These are phyloP conservation scores for Turnera subulata DNA, from an alignment of 345 rosid species.

Conservation along the genomic window DNA sequence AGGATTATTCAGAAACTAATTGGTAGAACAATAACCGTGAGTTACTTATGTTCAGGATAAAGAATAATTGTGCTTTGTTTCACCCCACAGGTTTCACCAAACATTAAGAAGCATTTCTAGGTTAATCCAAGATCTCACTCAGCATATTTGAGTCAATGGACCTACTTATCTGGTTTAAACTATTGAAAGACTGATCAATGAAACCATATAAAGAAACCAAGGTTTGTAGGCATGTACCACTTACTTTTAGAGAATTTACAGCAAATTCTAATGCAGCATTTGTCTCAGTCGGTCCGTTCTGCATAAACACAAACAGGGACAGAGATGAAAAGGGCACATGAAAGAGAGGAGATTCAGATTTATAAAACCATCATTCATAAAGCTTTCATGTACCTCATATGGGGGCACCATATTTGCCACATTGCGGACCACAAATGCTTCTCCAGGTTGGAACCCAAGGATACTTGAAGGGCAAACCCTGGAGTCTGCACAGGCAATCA, in stretches of 20 bases:
- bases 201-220: conserved; percentile 10
- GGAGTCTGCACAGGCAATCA: conserved; percentile 96
- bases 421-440: conserved; percentile 87
- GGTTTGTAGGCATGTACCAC: conserved; percentile 19
- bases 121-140: not conserved
- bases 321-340: not conserved
- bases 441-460: conserved; percentile 96
- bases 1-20: no score
- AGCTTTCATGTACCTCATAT: conserved; percentile 51
- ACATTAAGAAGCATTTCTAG: not conserved
- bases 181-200: conserved; percentile 19
- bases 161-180: conserved; percentile 21
- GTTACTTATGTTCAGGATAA: no score
- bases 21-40: no score
- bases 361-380: conserved; percentile 1
- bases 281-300: conserved; percentile 92
- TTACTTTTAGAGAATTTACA: conserved; percentile 70
- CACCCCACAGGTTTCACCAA: not conserved
- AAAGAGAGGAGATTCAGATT: not conserved
- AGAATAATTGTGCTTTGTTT: no score
- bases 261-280: conserved; percentile 96
- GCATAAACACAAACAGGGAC: conserved; percentile 24
- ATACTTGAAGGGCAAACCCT: conserved; percentile 90
- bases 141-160: not conserved
- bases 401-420: conserved; percentile 87